These are phyloP conservation scores for Physcomitrium patens DNA, from an alignment of 225 moss, liverwort and hornwort species.

Conservation along the genomic window DNA sequence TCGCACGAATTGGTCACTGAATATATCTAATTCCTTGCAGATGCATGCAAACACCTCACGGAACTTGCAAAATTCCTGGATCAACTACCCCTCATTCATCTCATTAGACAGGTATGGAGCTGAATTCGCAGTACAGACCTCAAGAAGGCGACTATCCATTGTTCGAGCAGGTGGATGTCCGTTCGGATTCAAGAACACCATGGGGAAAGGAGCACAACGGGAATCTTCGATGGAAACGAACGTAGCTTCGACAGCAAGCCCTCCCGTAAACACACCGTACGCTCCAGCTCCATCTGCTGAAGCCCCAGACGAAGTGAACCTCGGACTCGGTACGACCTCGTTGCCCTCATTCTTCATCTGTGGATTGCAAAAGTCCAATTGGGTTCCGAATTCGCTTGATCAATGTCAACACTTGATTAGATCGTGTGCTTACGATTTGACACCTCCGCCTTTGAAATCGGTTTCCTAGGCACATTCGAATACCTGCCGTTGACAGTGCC, in stretches of 20 bases:
- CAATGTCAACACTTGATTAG: neutral
- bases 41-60: slow-evolving; percentile 25
- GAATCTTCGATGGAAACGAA: slow-evolving; percentile 38
- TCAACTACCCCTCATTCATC: slow-evolving; percentile 15
- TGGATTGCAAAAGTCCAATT: neutral
- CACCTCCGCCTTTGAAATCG: neutral
- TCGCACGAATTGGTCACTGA: neutral
- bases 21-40: neutral
- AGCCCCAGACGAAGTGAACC: slow-evolving; percentile 53
- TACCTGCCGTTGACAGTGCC: slow-evolving; percentile 68
- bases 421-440: neutral
- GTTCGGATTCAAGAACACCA: slow-evolving; percentile 60
- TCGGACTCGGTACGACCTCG: slow-evolving; percentile 56
- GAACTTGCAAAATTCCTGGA: slow-evolving; percentile 5
- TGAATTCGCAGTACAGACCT: slow-evolving; percentile 26
- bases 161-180: slow-evolving; percentile 63
- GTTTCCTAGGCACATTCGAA: slow-evolving; percentile 62
- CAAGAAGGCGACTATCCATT: slow-evolving; percentile 20
- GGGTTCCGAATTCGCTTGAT: neutral
- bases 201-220: slow-evolving; percentile 33
- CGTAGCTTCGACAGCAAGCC: slow-evolving; percentile 27
- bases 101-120: slow-evolving; percentile 12
- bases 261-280: slow-evolving; percentile 47
- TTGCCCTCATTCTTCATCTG: neutral
- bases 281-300: slow-evolving; percentile 67